Conservation (phyloP, 305 asterid genomes). For the Euphrasia arctica region DNA sequence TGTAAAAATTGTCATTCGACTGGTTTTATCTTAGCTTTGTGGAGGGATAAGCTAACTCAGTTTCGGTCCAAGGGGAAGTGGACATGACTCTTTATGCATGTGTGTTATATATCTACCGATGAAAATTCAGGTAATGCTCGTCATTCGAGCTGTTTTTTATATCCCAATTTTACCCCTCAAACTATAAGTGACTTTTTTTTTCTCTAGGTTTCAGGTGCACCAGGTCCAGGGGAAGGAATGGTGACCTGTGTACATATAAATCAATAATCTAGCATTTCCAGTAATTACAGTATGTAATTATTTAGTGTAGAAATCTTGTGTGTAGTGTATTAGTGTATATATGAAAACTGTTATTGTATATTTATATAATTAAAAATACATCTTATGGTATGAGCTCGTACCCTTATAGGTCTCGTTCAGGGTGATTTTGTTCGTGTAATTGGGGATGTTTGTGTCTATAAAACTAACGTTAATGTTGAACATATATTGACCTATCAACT, state of each 20-base stretch:
- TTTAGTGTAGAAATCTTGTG: conserved; percentile 2
- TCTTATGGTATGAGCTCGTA: too few relatives aligned
- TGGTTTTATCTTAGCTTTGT: conserved; percentile 41
- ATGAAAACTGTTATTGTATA: not conserved
- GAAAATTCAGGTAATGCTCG: conserved; percentile 18
- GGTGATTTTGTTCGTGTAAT: not conserved
- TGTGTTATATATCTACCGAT: not conserved
- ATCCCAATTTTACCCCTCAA: not conserved
- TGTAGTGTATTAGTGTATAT: not conserved
- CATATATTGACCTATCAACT: too few relatives aligned
- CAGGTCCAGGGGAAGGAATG: conserved; percentile 6
- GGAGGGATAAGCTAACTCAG: conserved; percentile 86
- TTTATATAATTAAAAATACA: too few relatives aligned
- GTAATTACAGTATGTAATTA: conserved; percentile 6
- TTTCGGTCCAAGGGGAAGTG: conserved; percentile 83
- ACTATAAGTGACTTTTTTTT: not conserved
- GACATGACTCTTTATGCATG: conserved; percentile 36
- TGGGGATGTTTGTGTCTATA: not conserved
- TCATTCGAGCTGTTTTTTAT: not conserved
- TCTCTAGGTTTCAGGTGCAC: conserved; percentile 28
- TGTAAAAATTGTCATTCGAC: too few relatives aligned
- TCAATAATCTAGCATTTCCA: conserved; percentile 16
- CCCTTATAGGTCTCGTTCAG: too few relatives aligned
- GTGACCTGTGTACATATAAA: conserved; percentile 36
- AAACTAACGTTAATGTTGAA: not conserved